Base-by-base conservation (phyloP, 257 asterid genomes). In the Gentiana straminea region DNA sequence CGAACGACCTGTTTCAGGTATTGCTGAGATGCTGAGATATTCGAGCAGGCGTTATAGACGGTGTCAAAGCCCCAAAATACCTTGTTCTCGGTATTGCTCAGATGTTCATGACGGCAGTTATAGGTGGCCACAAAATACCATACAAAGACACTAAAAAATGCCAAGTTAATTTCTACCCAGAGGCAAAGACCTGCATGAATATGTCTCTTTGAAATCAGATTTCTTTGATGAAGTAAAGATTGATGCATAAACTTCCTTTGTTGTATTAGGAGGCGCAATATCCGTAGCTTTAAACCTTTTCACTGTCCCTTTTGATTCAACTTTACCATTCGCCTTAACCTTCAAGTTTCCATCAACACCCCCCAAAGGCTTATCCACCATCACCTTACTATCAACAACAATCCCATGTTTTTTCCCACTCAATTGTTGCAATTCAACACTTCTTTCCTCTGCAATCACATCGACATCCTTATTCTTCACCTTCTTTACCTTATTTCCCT, bases 181-280 rank as follows among this genome's bases (percentile, higher is more conserved):
- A 3, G 99, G 95, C 83, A 92, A 57, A 12, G 99, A 88, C 58
- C 97, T 79, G 75, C 95, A 92, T 50, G 77, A 53, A 49, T 65
- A 92, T 0, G 99, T 92, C 84, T 92, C 95, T 82, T 77, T 92
- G 61, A 88, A 83, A 64, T 80, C 82, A 0, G 84, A 68, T 74
- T 85, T 88, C 74, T 68, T 81, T 1, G 95, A 85, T 2, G 99
- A 92, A 52, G 97, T 88, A 70, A 92, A 92, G 53, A 92, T 70
- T 4, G 97, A 92, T 0, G 83, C 88, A 69, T 92, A 88, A 13
- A 92, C 83, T 11, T 74, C 84, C 66, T 68, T 75, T 8, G 79
- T 92, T 2, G 95, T 94, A 69, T 80, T 73, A 50, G 80, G 76
- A 4, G 95, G 96, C 33, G 81, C 88, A 35, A 51, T 36, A 66